phyloP scores from a whole-genome alignment of 1,139 yeast genomes.

The Geotrichum phurueaensis region DNA sequence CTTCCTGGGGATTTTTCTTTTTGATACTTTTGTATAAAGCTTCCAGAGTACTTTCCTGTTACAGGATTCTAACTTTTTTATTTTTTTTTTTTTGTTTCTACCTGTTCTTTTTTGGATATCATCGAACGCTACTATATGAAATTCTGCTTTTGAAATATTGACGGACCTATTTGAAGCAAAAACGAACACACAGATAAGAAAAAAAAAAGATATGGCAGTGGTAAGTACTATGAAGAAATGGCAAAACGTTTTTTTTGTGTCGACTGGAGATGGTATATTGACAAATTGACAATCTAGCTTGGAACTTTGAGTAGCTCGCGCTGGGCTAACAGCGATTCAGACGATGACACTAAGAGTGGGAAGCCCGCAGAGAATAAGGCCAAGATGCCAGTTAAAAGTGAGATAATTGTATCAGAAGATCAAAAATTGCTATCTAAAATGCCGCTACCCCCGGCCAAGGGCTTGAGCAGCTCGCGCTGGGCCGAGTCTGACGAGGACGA shows the following conservation, averaged over 20 bases:
- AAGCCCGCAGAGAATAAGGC: not conserved
- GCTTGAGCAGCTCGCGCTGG: constrained; percentile 16
- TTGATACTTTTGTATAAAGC: no score
- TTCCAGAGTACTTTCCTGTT: not conserved
- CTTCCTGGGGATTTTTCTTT: no score
- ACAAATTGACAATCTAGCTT: not conserved
- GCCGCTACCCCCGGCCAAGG: not conserved
- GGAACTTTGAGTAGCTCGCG: not conserved
- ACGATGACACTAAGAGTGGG: not conserved
- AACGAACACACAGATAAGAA: not conserved
- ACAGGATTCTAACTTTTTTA: not conserved
- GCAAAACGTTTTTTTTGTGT: not conserved
- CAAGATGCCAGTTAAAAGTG: no score
- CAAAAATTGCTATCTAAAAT: not conserved
- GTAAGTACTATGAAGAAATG: not conserved
- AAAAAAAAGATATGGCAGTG: not conserved
- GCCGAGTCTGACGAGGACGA: constrained; percentile 15
- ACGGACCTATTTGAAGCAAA: not conserved
- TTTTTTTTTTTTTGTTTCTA: not conserved
- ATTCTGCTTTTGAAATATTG: not conserved
- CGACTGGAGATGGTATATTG: not conserved
- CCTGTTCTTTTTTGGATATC: not conserved
- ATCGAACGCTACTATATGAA: not conserved
- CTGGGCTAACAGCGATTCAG: not conserved
- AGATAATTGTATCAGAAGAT: not conserved